Evolutionary conservation across 495 filamentous ascomycete genomes (phyloP).

Genomic region (Platismatia glauca): DNA sequence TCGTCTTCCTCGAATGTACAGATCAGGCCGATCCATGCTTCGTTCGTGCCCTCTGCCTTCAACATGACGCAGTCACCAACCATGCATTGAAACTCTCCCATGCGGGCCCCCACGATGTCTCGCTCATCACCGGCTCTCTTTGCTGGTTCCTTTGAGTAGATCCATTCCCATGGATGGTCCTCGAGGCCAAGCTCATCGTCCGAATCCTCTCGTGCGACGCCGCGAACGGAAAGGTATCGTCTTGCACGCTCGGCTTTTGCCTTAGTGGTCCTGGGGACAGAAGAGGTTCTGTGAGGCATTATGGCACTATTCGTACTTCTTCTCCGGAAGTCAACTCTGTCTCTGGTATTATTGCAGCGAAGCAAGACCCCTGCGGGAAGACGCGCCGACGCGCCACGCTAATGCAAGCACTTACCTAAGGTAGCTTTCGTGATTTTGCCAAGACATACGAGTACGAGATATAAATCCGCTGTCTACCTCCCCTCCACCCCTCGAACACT

Average conservation of each 20-base stretch:
- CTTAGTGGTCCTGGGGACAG: not conserved
- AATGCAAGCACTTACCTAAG: slow-evolving; percentile 25
- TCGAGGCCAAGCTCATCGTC: slow-evolving; percentile 85
- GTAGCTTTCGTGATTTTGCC: not conserved
- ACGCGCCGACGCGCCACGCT: slow-evolving; percentile 23
- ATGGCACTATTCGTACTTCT: not conserved
- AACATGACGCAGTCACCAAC: slow-evolving; percentile 78
- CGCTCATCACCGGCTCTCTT: slow-evolving; percentile 19
- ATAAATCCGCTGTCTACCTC: too few species aligned
- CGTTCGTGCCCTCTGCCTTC: slow-evolving; percentile 71
- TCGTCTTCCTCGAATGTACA: slow-evolving; percentile 67
- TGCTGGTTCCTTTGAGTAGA: slow-evolving; percentile 47
- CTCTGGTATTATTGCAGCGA: not conserved
- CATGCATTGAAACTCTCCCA: slow-evolving; percentile 73
- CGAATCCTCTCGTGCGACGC: slow-evolving; percentile 71
- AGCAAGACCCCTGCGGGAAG: slow-evolving; percentile 3
- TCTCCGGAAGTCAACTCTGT: not conserved
- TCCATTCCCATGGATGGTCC: slow-evolving; percentile 89
- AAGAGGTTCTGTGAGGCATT: slow-evolving; percentile 28
- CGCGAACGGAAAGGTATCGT: slow-evolving; percentile 54
- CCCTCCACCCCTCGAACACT: too few species aligned
- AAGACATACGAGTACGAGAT: too few species aligned
- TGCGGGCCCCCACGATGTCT: slow-evolving; percentile 67
- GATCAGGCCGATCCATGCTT: slow-evolving; percentile 86
- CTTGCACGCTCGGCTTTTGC: slow-evolving; percentile 41